Evolutionary conservation across 2,329 filamentous ascomycete genomes (phyloP).

Genomic region (Pyrenochaeta sp.): DNA sequence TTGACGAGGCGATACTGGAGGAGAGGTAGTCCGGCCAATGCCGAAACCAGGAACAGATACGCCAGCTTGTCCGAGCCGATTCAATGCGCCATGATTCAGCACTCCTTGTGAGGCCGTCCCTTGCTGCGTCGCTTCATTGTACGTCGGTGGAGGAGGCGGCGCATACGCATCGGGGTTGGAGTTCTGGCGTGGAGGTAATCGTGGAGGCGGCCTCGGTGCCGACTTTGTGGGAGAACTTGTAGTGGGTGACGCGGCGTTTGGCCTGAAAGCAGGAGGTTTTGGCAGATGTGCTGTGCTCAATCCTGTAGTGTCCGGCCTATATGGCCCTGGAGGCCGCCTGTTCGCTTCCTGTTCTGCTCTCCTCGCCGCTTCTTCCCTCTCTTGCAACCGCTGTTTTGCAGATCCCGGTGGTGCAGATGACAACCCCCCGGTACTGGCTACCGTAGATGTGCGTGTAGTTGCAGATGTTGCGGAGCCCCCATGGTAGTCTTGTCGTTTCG

Average conservation of each 20-base stretch:
- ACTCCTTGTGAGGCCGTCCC: constrained; percentile 46
- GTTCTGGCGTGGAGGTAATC: constrained; percentile 74
- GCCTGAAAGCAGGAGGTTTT: constrained; percentile 70
- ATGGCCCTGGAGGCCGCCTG: constrained; percentile 67
- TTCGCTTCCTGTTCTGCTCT: constrained; percentile 47
- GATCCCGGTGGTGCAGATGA: constrained; percentile 54
- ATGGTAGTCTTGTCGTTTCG: constrained; percentile 67
- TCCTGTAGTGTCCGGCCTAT: constrained; percentile 74
- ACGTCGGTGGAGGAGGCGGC: constrained; percentile 57
- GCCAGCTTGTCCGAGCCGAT: constrained; percentile 75
- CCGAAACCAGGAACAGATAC: constrained; percentile 81
- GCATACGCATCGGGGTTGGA: constrained; percentile 58
- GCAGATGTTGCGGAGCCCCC: constrained; percentile 55
- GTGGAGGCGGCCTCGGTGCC: constrained; percentile 69
- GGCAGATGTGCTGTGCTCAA: constrained; percentile 74
- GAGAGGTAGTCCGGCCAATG: constrained; percentile 64
- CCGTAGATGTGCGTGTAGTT: constrained; percentile 42
- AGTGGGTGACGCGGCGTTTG: constrained; percentile 34
- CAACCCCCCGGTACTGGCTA: constrained; percentile 1
- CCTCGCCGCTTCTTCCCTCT: constrained; percentile 44
- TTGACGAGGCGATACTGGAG: constrained; percentile 49
- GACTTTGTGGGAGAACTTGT: constrained; percentile 45
- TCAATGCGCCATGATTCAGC: constrained; percentile 68
- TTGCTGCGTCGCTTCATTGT: constrained; percentile 52
- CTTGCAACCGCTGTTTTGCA: constrained; percentile 48